Conservation (phyloP, 2,329 filamentous ascomycete species). For the Colletotrichum sp. region DNA sequence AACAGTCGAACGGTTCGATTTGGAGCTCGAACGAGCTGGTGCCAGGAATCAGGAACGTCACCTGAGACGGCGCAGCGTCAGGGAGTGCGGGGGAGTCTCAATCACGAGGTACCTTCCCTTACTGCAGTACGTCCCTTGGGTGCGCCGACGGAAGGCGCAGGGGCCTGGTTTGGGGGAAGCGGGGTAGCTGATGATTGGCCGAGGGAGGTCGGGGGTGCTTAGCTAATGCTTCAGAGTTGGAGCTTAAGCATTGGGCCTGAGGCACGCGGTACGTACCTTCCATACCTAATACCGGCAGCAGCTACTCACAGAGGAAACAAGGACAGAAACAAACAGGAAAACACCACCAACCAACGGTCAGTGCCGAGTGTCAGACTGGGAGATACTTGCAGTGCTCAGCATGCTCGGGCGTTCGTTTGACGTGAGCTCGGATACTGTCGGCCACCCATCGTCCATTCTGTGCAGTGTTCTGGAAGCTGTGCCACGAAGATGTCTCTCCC, state of each 20-base stretch:
- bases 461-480: background rate
- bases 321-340: background rate
- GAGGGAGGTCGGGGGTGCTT: background rate
- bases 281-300: background rate
- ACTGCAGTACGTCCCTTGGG: background rate
- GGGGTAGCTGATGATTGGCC: constrained; percentile 4
- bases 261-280: background rate
- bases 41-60: constrained; percentile 3
- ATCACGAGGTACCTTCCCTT: constrained; percentile 9
- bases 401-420: background rate
- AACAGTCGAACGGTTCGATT: background rate
- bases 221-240: constrained; percentile 10
- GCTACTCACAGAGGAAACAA: background rate
- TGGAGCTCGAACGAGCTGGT: background rate
- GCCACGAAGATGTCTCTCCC: background rate
- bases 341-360: background rate
- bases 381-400: background rate
- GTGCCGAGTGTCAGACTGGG: background rate
- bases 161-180: constrained; percentile 5
- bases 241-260: constrained; percentile 1
- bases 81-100: constrained; percentile 19
- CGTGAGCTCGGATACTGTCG: background rate
- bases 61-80: constrained; percentile 21
- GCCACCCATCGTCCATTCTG: background rate
- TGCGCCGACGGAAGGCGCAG: background rate